phyloP scores from a whole-genome alignment of 2,329 filamentous ascomycete species.

The Thelonectria olida region DNA sequence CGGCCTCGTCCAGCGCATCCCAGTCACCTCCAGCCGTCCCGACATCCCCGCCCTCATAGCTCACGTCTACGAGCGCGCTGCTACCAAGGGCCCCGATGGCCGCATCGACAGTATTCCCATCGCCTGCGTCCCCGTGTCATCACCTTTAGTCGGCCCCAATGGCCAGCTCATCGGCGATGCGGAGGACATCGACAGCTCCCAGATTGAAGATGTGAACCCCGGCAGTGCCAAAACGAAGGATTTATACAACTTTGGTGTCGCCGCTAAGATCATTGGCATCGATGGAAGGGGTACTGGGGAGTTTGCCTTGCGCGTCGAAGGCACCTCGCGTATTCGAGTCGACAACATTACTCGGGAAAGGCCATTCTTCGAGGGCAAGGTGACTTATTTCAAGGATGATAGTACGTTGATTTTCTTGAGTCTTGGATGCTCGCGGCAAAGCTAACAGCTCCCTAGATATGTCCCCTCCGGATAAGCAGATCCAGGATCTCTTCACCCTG shows the following conservation, averaged over 20 bases:
- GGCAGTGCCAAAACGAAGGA: slow-evolving; percentile 73
- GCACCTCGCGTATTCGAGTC: slow-evolving; percentile 78
- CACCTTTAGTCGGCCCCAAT: slow-evolving; percentile 75
- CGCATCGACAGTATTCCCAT: slow-evolving; percentile 77
- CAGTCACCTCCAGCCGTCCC: slow-evolving; percentile 79
- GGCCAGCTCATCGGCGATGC: slow-evolving; percentile 78
- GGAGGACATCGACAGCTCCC: slow-evolving; percentile 57
- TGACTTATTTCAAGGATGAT: slow-evolving; percentile 76
- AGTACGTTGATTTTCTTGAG: slow-evolving; percentile 53
- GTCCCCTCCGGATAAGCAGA: slow-evolving; percentile 61
- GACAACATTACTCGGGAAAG: slow-evolving; percentile 73
- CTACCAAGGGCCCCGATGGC: slow-evolving; percentile 72
- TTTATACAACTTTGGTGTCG: slow-evolving; percentile 83
- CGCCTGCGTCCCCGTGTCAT: slow-evolving; percentile 86
- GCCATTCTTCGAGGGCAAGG: slow-evolving; percentile 86
- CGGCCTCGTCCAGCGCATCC: slow-evolving; percentile 84
- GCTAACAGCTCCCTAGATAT: slow-evolving; percentile 38
- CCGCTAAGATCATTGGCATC: slow-evolving; percentile 80
- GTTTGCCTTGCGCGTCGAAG: slow-evolving; percentile 87
- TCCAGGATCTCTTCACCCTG: slow-evolving; percentile 77
- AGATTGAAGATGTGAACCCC: slow-evolving; percentile 62
- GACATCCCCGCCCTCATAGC: slow-evolving; percentile 91
- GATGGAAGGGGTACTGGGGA: slow-evolving; percentile 80
- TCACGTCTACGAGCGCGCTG: slow-evolving; percentile 80
- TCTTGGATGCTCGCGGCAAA: neutral